These are phyloP conservation scores for Epicoccum nigrum DNA, from an alignment of 2,329 filamentous ascomycete genomes.

Conservation along the genomic window DNA sequence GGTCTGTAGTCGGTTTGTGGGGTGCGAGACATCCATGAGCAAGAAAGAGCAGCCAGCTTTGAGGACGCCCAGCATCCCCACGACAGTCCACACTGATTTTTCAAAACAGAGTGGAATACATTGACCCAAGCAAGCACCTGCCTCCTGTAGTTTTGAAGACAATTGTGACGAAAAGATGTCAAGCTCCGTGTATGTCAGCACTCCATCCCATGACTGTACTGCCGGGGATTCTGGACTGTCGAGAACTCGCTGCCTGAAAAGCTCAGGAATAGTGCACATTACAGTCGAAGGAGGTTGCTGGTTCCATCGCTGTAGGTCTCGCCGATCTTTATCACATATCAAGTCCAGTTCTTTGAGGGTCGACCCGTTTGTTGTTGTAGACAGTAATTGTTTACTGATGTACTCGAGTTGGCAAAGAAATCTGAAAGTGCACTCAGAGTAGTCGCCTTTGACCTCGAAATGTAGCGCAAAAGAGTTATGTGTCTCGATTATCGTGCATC, in stretches of 20 bases:
- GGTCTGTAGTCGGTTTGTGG: neutral
- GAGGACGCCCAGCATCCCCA: neutral
- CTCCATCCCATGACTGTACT: neutral
- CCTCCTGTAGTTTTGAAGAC: neutral
- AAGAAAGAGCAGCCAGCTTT: neutral
- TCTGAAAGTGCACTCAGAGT: too few species aligned
- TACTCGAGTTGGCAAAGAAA: conserved; percentile 1
- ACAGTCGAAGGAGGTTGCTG: neutral
- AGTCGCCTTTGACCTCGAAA: too few species aligned
- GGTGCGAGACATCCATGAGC: neutral
- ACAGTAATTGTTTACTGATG: conserved; percentile 1
- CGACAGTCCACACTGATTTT: neutral
- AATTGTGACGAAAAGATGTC: neutral
- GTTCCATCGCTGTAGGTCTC: conserved; percentile 6
- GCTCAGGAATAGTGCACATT: neutral
- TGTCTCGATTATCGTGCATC: too few species aligned
- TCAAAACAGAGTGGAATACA: neutral
- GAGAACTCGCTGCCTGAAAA: neutral
- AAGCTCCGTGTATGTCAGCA: neutral
- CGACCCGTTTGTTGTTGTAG: neutral
- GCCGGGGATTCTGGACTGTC: neutral
- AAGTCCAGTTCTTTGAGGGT: conserved; percentile 1
- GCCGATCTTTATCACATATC: neutral
- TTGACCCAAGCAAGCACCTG: neutral
- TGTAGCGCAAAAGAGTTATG: too few species aligned